Percentiles rank a stretch among this genome's conserved stretches.
Conservation (phyloP, 208 protist genomes). For the Trypanosoma melophagium region DNA sequence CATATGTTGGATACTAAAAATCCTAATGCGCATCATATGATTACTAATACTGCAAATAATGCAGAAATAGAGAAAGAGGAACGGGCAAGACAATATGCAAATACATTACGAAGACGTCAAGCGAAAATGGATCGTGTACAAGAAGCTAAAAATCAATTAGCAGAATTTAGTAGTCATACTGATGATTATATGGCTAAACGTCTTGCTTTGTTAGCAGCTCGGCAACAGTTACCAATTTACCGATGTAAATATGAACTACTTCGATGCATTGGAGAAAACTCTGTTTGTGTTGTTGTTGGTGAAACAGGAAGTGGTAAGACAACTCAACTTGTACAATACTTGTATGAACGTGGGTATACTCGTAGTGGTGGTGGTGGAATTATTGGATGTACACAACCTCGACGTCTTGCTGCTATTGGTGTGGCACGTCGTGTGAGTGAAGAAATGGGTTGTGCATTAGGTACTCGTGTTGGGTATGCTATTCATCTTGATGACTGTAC, state of each 20-base stretch:
- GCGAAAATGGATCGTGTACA: constrained; percentile 25
- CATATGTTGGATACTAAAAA: neutral
- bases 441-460: constrained; percentile 89
- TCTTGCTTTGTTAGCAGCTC: constrained; percentile 31
- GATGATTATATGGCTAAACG: constrained; percentile 33
- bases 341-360: constrained; percentile 75
- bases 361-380: constrained; percentile 12
- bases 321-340: constrained; percentile 90
- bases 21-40: neutral
- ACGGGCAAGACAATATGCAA: constrained; percentile 19
- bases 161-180: constrained; percentile 11
- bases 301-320: constrained; percentile 93
- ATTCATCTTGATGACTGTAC: constrained; percentile 93
- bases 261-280: constrained; percentile 76
- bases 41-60: neutral
- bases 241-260: constrained; percentile 68
- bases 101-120: constrained; percentile 12
- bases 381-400: constrained; percentile 94
- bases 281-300: constrained; percentile 80
- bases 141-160: constrained; percentile 27
- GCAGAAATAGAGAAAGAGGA: constrained; percentile 6
- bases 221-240: constrained; percentile 69
- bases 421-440: constrained; percentile 92
- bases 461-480: constrained; percentile 86
- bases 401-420: constrained; percentile 94